Percentiles rank a stretch among this genome's conserved stretches.
Evolutionary conservation across 495 filamentous ascomycete species (phyloP).

Genomic region (Penicillium waksmanii): DNA sequence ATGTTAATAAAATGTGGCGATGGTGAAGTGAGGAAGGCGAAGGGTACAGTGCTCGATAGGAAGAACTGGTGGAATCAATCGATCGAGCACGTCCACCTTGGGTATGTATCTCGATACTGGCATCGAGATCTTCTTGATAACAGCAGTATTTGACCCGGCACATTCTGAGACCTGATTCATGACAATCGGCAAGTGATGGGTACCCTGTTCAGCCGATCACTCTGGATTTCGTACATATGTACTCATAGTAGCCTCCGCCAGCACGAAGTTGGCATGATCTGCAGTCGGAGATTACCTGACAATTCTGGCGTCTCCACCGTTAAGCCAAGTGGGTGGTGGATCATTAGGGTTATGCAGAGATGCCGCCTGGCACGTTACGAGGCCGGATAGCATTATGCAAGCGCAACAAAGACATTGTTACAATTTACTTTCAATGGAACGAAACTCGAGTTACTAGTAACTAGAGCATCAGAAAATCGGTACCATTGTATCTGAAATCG

Average conservation of each 20-base stretch:
- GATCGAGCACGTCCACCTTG: not conserved
- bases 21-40: not conserved
- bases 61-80: not conserved
- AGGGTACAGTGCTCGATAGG: not conserved
- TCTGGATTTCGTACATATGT: too few relatives aligned
- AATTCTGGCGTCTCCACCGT: slow-evolving; percentile 14
- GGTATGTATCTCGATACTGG: not conserved
- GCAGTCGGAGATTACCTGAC: slow-evolving; percentile 21
- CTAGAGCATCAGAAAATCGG: too few relatives aligned
- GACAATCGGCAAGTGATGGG: not conserved
- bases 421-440: not conserved
- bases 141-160: not conserved
- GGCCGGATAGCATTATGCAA: not conserved
- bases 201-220: slow-evolving; percentile 11
- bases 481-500: too few relatives aligned
- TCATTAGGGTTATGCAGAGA: not conserved
- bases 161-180: not conserved
- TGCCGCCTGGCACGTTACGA: not conserved
- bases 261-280: slow-evolving; percentile 14
- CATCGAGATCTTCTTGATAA: slow-evolving; percentile 15
- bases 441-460: too few relatives aligned
- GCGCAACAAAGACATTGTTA: not conserved
- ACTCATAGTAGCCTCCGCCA: not conserved
- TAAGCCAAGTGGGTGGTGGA: slow-evolving; percentile 3
- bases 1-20: not conserved